Base-by-base conservation (phyloP, 2,329 filamentous ascomycete genomes). In the Sordariomycetes sp. region DNA sequence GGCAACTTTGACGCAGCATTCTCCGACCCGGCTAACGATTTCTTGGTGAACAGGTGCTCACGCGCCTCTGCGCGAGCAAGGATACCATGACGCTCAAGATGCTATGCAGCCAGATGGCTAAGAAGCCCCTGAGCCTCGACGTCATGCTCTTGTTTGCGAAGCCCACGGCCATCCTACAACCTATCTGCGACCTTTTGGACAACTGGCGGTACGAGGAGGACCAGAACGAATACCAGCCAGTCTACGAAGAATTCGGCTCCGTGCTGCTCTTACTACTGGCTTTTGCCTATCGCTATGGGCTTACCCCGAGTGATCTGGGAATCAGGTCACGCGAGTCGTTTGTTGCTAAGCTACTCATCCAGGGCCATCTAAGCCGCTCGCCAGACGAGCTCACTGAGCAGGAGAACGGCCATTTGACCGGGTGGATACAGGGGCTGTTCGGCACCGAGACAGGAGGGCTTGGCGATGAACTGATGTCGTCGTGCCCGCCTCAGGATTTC, bases 171-270 rank as follows among this genome's bases (percentile, higher is more conserved):
- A 80, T 94, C 12, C 72, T 94, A 3, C 82, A 84, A 54, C 89
- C 89, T 1, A 71, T 94, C 1, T 92, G 88, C 68, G 82, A 85
- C 24, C 75, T 93, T 12, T 76, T 95, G 14, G 89, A 94, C 64
- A 83, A 82, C 61, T 94, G 89, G 89, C 77, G 80, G 12, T 90
- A 92, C 64, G 89, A 93, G 46, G 88, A 91, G 61, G 89, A 93
- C 63, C 88, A 92, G 70, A 85, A 83, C 57, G 90, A 94, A 67
- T 90, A 90, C 64, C 89, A 93, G 67, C 89, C 89, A 0, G 84
- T 91, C 0, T 94, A 94, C 64, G 90, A 94, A 65, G 90, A 95
- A 64, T 94, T 93, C 63, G 88, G 89, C 0, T 84, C 87, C 0
- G 85, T 92, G 18, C 72, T 94, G 8, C 77, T 94, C 1, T 75